A percentile compares a stretch with the other conserved stretches of the same genome.
Evolutionary conservation across 176 grass and related monocot genomes (phyloP).

Genomic region (Eragrostis curvula): DNA sequence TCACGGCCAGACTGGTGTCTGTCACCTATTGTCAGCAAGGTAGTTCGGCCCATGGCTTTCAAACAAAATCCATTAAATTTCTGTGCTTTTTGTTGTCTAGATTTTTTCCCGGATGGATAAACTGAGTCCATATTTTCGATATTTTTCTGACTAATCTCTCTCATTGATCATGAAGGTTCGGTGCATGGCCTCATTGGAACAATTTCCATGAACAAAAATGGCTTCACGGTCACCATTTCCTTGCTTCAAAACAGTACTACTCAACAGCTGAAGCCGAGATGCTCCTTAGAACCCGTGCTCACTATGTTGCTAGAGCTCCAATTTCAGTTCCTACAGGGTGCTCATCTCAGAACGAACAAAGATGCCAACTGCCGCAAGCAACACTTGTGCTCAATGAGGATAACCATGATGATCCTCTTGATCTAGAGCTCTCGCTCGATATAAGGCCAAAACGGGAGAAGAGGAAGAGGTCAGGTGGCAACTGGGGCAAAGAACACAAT

Average conservation of each 20-base stretch:
- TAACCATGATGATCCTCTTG: constrained; percentile 2
- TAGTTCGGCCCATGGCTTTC: constrained; percentile 42
- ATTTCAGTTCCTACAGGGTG: background rate
- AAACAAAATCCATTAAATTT: constrained; percentile 37
- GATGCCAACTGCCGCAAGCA: background rate
- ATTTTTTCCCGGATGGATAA: background rate
- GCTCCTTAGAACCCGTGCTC: constrained; percentile 10
- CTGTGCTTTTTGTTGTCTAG: background rate
- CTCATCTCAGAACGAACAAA: constrained; percentile 18
- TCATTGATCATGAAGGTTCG: constrained; percentile 10
- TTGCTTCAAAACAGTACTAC: constrained; percentile 33
- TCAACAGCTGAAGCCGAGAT: constrained; percentile 12
- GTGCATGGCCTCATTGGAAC: constrained; percentile 41
- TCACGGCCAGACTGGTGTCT: constrained; percentile 36
- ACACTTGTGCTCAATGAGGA: background rate
- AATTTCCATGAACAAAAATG: constrained; percentile 36
- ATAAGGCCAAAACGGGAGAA: background rate
- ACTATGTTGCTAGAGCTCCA: constrained; percentile 4
- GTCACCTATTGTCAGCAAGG: constrained; percentile 45
- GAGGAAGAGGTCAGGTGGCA: constrained; percentile 1
- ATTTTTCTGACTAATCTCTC: background rate
- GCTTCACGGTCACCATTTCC: constrained; percentile 26
- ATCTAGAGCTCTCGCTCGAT: constrained; percentile 45
- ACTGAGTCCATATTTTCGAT: no score
- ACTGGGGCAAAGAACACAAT: background rate